phyloP scores from a whole-genome alignment of 306 rosid genomes.

The Rosa lucieae region DNA sequence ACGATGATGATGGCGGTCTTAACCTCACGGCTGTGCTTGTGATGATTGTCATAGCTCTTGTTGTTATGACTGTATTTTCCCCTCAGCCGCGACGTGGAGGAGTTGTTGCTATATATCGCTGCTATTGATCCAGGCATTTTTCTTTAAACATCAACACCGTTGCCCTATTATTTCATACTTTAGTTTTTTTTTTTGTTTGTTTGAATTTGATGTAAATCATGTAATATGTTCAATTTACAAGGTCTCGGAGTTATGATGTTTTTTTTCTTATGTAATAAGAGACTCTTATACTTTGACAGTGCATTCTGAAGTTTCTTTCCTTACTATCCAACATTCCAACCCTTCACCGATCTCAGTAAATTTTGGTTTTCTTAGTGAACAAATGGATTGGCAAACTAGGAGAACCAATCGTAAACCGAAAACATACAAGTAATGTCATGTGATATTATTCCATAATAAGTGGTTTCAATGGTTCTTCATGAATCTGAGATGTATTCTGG shows the following conservation, averaged over 20 bases:
- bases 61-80: slow-evolving; percentile 15
- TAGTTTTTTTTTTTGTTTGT: not conserved
- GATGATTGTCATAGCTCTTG: slow-evolving; percentile 28
- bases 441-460: not conserved
- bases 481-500: not conserved
- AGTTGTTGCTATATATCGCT: slow-evolving; percentile 9
- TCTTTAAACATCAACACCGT: not conserved
- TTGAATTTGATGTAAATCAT: not conserved
- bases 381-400: not conserved
- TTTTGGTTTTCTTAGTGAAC: not conserved
- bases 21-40: slow-evolving; percentile 19
- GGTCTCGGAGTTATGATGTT: not conserved
- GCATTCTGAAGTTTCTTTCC: not conserved
- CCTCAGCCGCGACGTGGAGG: slow-evolving; percentile 13
- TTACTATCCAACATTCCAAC: not conserved
- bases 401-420: not conserved
- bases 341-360: not conserved
- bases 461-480: not conserved
- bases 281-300: not conserved
- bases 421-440: not conserved
- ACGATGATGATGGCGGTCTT: slow-evolving; percentile 15
- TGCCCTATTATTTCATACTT: not conserved
- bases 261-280: not conserved
- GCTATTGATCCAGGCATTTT: slow-evolving; percentile 11
- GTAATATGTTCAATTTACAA: not conserved